These are phyloP conservation scores for Exophiala calicioides DNA, from an alignment of 2,329 filamentous ascomycete genomes.

Conservation along the genomic window DNA sequence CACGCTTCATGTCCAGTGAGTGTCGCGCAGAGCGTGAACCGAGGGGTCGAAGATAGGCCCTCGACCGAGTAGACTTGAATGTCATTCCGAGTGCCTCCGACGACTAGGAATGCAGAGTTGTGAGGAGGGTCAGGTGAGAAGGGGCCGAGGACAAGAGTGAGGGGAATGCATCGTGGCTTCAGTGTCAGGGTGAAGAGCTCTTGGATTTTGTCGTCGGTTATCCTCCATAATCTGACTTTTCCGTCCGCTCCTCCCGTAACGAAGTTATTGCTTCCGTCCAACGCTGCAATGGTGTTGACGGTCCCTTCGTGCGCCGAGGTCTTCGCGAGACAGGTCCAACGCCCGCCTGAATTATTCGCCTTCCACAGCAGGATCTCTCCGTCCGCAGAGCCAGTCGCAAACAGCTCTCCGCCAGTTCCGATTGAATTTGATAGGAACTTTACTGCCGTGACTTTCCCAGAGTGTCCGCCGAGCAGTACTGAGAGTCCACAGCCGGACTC, in stretches of 20 bases:
- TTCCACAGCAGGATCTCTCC: slow-evolving; percentile 69
- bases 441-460: slow-evolving; percentile 77
- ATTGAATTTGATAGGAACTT: slow-evolving; percentile 66
- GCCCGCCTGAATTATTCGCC: slow-evolving; percentile 28
- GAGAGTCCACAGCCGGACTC: slow-evolving; percentile 59
- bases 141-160: slow-evolving; percentile 69
- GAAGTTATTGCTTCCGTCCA: slow-evolving; percentile 51
- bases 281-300: slow-evolving; percentile 64
- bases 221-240: slow-evolving; percentile 66
- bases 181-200: slow-evolving; percentile 71
- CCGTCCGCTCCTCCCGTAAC: slow-evolving; percentile 65
- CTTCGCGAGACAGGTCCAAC: slow-evolving; percentile 50
- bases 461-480: slow-evolving; percentile 72
- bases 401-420: slow-evolving; percentile 52
- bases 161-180: slow-evolving; percentile 76
- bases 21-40: slow-evolving; percentile 73
- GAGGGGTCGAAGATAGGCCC: slow-evolving; percentile 38
- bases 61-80: slow-evolving; percentile 76
- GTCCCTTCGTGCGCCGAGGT: slow-evolving; percentile 69
- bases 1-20: slow-evolving; percentile 91
- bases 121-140: slow-evolving; percentile 56
- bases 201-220: slow-evolving; percentile 49
- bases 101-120: slow-evolving; percentile 65
- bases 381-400: slow-evolving; percentile 82
- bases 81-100: slow-evolving; percentile 79